Base-by-base conservation (phyloP, 805 yeast species). In the Myxozyma melibiosi region DNA sequence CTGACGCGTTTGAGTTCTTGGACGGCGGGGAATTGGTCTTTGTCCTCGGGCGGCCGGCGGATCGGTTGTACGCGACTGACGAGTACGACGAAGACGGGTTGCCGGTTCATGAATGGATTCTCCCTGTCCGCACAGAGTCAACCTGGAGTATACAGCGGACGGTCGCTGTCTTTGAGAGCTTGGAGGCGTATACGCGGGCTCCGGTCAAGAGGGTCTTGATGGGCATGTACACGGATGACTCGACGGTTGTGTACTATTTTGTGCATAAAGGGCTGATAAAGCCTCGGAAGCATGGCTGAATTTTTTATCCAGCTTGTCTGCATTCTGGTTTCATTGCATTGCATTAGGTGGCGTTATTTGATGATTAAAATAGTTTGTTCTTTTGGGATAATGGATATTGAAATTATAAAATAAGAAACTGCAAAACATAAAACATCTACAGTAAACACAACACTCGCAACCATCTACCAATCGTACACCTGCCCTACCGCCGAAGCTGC, bases 191-290 rank as follows among this genome's bases (percentile, higher is more conserved):
- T 11, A 43, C 49, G 25, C 44, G 40, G 1, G 46, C 53, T 3
- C 58, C 49, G 1, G 52, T 37, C 11, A 60, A 57, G 30, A 62
- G 78, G 16, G 44, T 76, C 4, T 62, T 74, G 2, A 72, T 75
- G 76, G 78, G 76, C 3, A 67, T 75, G 71, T 68, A 72, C n/a
- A 70, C 77, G 7, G 65, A 69, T 33, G 78, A 75, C 54, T 71
- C 76, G 2, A 75, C 79, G 2, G 71, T 76, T 50, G 80, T 78
- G 4, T 75, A 74, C 59, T 75, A 75, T 53, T 64, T 76, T 38
- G 71, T 75, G 25, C 69, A 74, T 53, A 63, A 68, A 27, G 78
- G 76, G 2, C 63, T 75, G 30, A 70, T 70, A 30, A 68, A 66
- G 53, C 78, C 78, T 5, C 61, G 76, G 27, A 73, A 71, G 55